phyloP scores from a whole-genome alignment of 1,139 yeast genomes.

The Pichia sp. region DNA sequence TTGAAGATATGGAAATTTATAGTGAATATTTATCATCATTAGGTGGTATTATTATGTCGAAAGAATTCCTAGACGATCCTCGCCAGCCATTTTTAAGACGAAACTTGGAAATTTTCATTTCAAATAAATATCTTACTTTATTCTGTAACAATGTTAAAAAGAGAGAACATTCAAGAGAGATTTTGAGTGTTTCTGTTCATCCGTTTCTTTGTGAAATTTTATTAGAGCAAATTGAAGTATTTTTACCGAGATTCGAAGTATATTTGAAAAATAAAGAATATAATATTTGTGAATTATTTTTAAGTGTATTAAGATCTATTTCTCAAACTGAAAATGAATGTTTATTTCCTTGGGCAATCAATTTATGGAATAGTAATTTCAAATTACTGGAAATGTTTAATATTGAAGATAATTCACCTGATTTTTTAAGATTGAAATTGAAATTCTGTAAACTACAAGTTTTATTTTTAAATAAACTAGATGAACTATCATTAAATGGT shows the following conservation, averaged over 20 bases:
- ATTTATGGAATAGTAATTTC: constrained; percentile 24
- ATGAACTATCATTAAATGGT: constrained; percentile 43
- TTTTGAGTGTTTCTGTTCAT: constrained; percentile 31
- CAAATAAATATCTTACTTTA: constrained; percentile 21
- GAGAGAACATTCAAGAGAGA: constrained; percentile 29
- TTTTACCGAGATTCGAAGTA: constrained; percentile 22
- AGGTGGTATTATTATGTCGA: constrained; percentile 30
- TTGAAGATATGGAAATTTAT: constrained; percentile 21
- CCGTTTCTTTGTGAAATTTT: constrained; percentile 27
- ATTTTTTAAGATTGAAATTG: constrained; percentile 40
- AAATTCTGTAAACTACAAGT: constrained; percentile 44
- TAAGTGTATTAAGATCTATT: constrained; percentile 25
- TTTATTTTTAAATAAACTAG: constrained; percentile 36
- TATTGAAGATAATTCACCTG: constrained; percentile 31
- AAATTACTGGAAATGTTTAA: constrained; percentile 21
- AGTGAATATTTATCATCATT: constrained; percentile 30
- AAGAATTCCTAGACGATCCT: constrained; percentile 22
- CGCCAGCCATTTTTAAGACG: constrained; percentile 21
- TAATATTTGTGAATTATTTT: constrained; percentile 25
- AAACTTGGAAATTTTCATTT: constrained; percentile 23
- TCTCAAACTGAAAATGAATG: constrained; percentile 23
- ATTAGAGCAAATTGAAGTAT: constrained; percentile 17
- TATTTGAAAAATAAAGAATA: constrained; percentile 22
- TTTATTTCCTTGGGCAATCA: constrained; percentile 22
- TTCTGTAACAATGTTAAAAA: constrained; percentile 22